These are phyloP conservation scores for Daldinia caldariorum DNA, from an alignment of 495 filamentous ascomycete genomes.

Conservation along the genomic window DNA sequence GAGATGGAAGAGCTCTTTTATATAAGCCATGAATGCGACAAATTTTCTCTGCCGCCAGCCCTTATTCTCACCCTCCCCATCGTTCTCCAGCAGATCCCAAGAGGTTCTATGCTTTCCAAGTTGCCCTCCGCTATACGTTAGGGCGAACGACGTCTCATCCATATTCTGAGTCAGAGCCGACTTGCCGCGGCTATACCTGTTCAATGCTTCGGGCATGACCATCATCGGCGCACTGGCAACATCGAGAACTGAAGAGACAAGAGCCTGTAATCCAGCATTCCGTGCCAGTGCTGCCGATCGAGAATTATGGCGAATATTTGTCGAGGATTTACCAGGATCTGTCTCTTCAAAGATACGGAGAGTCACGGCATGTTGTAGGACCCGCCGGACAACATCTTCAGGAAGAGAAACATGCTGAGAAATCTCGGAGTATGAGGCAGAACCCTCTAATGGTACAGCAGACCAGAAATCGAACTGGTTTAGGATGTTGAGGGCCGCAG, in stretches of 20 bases:
- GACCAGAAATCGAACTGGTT: constrained; percentile 50
- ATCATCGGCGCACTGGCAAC: constrained; percentile 74
- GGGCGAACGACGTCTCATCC: constrained; percentile 45
- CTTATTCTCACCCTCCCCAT: constrained; percentile 44
- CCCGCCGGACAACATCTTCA: constrained; percentile 48
- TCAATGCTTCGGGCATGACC: constrained; percentile 57
- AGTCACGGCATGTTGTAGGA: constrained; percentile 57
- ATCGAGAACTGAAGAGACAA: constrained; percentile 76
- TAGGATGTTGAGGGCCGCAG: constrained; percentile 44
- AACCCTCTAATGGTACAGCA: constrained; percentile 50
- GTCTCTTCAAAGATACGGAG: constrained; percentile 58
- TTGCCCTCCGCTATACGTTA: constrained; percentile 41
- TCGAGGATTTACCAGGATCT: constrained; percentile 33
- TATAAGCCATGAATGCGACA: constrained; percentile 46
- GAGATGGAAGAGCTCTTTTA: constrained; percentile 46
- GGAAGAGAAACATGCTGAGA: constrained; percentile 44
- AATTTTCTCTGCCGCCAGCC: constrained; percentile 47
- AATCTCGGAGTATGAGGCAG: constrained; percentile 49
- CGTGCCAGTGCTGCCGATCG: constrained; percentile 45
- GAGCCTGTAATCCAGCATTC: constrained; percentile 56
- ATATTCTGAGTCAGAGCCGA: constrained; percentile 40
- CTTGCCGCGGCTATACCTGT: constrained; percentile 41
- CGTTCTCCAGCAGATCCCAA: constrained; percentile 49
- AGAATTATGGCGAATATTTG: constrained; percentile 46
- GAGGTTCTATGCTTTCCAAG: constrained; percentile 42